Conservation (phyloP, 257 asterid species). For the Solanum pimpinellifolium region DNA sequence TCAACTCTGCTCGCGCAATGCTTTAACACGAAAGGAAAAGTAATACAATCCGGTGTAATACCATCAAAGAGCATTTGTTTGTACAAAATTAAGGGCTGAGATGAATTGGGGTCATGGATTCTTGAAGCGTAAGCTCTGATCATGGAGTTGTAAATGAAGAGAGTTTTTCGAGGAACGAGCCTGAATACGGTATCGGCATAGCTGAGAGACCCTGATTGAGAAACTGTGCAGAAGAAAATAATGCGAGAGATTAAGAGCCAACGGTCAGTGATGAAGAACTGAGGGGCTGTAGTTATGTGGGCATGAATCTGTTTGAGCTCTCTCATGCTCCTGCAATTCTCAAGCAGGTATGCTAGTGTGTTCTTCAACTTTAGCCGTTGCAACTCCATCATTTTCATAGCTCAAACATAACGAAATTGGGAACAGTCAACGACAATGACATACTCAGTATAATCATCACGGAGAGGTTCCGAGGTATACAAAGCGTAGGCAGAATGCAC, state of each 20-base stretch:
- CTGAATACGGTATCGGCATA: constrained; percentile 39
- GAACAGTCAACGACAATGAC: background rate
- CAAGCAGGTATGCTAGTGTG: constrained; percentile 23
- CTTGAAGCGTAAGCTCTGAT: constrained; percentile 57
- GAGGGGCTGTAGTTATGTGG: constrained; percentile 32
- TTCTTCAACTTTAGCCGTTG: constrained; percentile 22
- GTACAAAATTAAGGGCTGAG: constrained; percentile 31
- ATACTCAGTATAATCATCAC: too few species aligned
- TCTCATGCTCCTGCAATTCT: constrained; percentile 35
- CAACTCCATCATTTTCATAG: constrained; percentile 19
- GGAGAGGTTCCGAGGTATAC: too few species aligned
- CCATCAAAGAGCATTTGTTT: constrained; percentile 27
- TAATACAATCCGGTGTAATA: constrained; percentile 42
- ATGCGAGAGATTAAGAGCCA: constrained; percentile 52
- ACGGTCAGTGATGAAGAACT: constrained; percentile 25
- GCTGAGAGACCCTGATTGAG: constrained; percentile 25
- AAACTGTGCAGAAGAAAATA: constrained; percentile 37
- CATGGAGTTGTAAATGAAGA: constrained; percentile 55
- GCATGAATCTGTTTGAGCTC: constrained; percentile 51
- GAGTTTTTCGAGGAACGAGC: constrained; percentile 25
- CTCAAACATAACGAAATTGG: background rate
- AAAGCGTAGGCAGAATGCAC: background rate
- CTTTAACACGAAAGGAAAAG: constrained; percentile 59
- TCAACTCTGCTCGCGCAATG: constrained; percentile 45
- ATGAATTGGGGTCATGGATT: constrained; percentile 19